Percentiles rank a stretch among this genome's conserved stretches.
phyloP scores from a whole-genome alignment of 2,329 filamentous ascomycete species.

The Simplicillium sp. region DNA sequence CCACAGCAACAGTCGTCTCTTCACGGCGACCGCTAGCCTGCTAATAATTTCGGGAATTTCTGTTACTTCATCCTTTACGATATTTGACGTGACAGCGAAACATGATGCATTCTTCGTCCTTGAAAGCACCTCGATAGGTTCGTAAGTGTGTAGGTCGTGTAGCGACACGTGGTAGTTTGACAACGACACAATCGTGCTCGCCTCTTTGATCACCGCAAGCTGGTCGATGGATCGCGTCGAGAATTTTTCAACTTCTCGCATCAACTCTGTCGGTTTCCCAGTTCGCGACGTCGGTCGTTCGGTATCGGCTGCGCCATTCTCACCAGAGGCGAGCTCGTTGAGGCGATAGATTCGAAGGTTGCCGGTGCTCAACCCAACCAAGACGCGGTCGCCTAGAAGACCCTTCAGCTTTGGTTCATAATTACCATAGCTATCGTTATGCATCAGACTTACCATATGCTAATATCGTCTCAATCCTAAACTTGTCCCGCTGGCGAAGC shows the following conservation, averaged over 20 bases:
- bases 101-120: conserved; percentile 81
- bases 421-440: no score
- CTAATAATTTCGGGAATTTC: conserved; percentile 91
- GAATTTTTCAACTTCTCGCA: conserved; percentile 92
- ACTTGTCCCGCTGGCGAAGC: conserved; percentile 91
- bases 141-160: conserved; percentile 79
- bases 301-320: conserved; percentile 21
- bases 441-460: conserved; percentile 58
- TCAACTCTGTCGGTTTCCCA: conserved; percentile 62
- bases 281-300: conserved; percentile 17
- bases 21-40: conserved; percentile 82
- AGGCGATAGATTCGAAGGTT: conserved; percentile 83
- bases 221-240: conserved; percentile 84
- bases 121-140: conserved; percentile 66
- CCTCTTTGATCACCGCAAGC: conserved; percentile 91
- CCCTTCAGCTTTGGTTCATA: no score
- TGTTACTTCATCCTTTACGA: conserved; percentile 78
- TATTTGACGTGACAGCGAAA: conserved; percentile 92
- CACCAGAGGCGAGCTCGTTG: conserved; percentile 49
- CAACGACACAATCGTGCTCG: conserved; percentile 80
- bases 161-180: conserved; percentile 85
- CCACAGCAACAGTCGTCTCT: conserved; percentile 83
- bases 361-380: conserved; percentile 87
- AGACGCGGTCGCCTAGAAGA: conserved; percentile 66
- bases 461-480: conserved; percentile 90